phyloP scores from a whole-genome alignment of 768 basidiomycete species.

The Russula olivacea region DNA sequence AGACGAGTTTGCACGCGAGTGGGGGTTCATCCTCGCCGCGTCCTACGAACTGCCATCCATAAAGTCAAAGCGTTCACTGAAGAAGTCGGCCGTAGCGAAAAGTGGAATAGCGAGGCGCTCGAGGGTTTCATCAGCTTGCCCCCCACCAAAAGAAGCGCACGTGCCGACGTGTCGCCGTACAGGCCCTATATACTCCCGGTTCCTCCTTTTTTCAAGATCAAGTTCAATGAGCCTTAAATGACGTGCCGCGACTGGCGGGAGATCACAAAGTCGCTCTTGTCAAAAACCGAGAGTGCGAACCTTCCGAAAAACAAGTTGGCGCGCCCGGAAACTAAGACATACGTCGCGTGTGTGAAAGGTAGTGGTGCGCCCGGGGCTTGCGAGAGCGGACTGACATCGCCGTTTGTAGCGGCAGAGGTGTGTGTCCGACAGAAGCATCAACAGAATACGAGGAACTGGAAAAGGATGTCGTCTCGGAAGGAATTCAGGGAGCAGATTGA shows the following conservation, averaged over 20 bases:
- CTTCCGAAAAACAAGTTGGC: slow-evolving; percentile 64
- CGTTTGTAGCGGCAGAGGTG: too few species aligned
- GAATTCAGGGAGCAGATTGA: too few species aligned
- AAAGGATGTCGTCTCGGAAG: too few species aligned
- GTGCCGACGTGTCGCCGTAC: slow-evolving; percentile 53
- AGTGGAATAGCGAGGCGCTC: slow-evolving; percentile 78
- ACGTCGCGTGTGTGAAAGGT: slow-evolving; percentile 75
- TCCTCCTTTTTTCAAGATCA: slow-evolving; percentile 98
- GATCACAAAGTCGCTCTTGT: slow-evolving; percentile 73
- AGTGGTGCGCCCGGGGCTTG: too few species aligned
- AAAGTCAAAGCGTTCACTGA: slow-evolving; percentile 72
- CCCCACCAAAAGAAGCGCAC: slow-evolving; percentile 32
- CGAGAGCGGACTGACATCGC: too few species aligned
- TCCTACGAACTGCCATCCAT: slow-evolving; percentile 55
- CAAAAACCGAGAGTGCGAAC: slow-evolving; percentile 32
- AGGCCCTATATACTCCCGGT: slow-evolving; percentile 55
- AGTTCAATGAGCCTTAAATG: slow-evolving; percentile 98
- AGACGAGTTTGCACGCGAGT: slow-evolving; percentile 76
- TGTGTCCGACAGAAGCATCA: too few species aligned
- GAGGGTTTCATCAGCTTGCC: slow-evolving; percentile 78
- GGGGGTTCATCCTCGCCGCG: slow-evolving; percentile 84
- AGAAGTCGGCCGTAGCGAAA: slow-evolving; percentile 56
- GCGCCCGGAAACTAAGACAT: slow-evolving; percentile 70
- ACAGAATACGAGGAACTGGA: too few species aligned
- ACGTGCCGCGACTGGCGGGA: slow-evolving; percentile 99